phyloP scores from a whole-genome alignment of 164 flowering plant species.

The Nymphaea colorata region DNA sequence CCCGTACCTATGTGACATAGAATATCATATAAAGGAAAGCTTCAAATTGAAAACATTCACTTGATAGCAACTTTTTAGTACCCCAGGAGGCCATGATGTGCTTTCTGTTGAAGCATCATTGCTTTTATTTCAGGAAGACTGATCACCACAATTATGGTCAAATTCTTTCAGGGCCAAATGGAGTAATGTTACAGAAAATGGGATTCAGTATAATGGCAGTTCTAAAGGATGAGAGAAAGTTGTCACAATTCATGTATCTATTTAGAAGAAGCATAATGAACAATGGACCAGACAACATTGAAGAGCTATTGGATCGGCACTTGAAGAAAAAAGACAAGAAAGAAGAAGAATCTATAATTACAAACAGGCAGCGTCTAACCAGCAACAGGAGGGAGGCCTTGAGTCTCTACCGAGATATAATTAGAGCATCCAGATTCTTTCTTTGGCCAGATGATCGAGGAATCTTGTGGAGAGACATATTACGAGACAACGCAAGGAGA shows the following conservation, averaged over 20 bases:
- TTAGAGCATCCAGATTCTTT: conserved; percentile 13
- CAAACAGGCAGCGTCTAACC: conserved; percentile 10
- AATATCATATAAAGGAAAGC: too few species aligned
- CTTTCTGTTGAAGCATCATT: too few species aligned
- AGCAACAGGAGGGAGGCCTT: conserved; percentile 14
- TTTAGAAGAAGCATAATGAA: conserved; percentile 3
- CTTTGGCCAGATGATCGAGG: conserved; percentile 10
- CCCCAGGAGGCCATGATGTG: too few species aligned
- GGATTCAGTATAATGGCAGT: too few species aligned
- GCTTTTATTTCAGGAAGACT: too few species aligned
- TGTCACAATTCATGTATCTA: not conserved
- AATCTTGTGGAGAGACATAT: conserved; percentile 11
- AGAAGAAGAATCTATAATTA: conserved; percentile 6
- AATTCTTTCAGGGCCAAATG: too few species aligned
- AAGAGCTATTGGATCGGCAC: conserved; percentile 13
- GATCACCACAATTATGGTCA: too few species aligned
- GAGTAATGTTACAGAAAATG: too few species aligned
- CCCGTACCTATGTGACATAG: too few species aligned
- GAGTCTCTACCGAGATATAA: conserved; percentile 11
- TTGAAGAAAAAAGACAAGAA: conserved; percentile 1
- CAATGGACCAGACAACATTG: conserved; percentile 13
- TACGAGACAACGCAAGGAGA: conserved; percentile 10
- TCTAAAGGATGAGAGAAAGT: not conserved
- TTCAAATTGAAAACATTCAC: too few species aligned
- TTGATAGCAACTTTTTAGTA: too few species aligned